Base-by-base conservation (phyloP, 2,329 filamentous ascomycete species). In the Ascochyta lentis region DNA sequence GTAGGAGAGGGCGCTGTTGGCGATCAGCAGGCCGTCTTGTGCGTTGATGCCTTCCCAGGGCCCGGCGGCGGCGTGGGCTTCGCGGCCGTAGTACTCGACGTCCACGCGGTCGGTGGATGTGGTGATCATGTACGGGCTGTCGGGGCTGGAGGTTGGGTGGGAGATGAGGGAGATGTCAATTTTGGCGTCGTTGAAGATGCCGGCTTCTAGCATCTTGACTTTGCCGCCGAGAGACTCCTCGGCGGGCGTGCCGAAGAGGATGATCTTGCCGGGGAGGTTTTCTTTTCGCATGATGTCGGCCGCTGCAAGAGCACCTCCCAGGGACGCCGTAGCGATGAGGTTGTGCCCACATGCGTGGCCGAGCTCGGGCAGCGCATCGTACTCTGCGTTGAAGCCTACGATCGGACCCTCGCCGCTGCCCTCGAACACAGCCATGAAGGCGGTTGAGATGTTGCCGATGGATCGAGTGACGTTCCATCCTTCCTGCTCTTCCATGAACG, bases 51-150 rank as follows among this genome's bases (percentile, higher is more conserved):
- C 67, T 39, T 66, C 57, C 65, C 69, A 76, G 0, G 72, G 73
- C 7, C 61, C 53, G 3, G 73, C 74, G 9, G 75, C 73, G 3
- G 75, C 75, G 35, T 63, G 60, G 4, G 60, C 58, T 37, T 56
- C 45, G 13, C 46, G 50, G 34, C 60, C 60, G 29, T 49, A 44
- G 39, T 63, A 63, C 12, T 52, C 44, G 10, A 63, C 42, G 34
- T 63, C 58, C 1, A 63, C 39, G 31, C 60, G 60, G 54, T 54
- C 52, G 26, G 49, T 56, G 12, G 51, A 50, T 0, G 56, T 58
- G 0, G 83, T 86, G 2, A 80, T 77, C 54, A 83, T 80, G 4
- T 84, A 73, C 0, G 82, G 80, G 10, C 74, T 76, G 53, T 84
- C 79, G 4, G 70, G 59, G 9, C 53, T 52, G 16, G 70, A 72